Conservation (phyloP, 768 basidiomycete genomes). For the Lentinula guzmanii region DNA sequence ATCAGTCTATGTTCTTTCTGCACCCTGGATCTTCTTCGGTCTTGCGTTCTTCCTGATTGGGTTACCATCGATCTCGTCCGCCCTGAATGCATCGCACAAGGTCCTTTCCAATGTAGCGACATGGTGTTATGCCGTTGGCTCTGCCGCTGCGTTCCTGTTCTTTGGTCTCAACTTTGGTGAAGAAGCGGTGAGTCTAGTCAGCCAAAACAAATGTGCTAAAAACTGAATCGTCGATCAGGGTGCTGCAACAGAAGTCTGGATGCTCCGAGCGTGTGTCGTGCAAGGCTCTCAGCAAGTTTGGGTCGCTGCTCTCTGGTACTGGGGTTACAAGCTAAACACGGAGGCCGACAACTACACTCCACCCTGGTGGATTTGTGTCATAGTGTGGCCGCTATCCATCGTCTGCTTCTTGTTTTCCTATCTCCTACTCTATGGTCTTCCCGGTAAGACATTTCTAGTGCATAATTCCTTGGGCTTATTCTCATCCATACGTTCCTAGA, state of each 20-base stretch:
- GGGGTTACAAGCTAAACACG: conserved; percentile 78
- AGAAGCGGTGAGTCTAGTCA: conserved; percentile 66
- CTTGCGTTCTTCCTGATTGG: conserved; percentile 90
- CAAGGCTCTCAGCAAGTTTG: conserved; percentile 95
- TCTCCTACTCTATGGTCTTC: conserved; percentile 73
- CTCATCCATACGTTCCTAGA: conserved; percentile 33
- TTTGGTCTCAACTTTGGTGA: conserved; percentile 97
- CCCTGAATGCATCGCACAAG: conserved; percentile 55
- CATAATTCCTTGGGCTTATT: neutral
- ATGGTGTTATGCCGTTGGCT: conserved; percentile 91
- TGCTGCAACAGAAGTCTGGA: conserved; percentile 94
- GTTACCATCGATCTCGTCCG: conserved; percentile 65
- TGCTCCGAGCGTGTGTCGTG: conserved; percentile 83
- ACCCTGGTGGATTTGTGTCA: conserved; percentile 61
- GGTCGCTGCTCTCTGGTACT: conserved; percentile 95
- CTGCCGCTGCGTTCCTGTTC: conserved; percentile 88
- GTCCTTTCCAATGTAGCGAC: conserved; percentile 73
- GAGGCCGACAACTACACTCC: conserved; percentile 44
- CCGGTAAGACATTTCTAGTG: conserved; percentile 40
- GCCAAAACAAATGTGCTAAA: neutral
- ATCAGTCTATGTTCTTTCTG: conserved; percentile 79
- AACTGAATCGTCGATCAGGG: conserved; percentile 40
- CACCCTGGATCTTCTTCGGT: conserved; percentile 90
- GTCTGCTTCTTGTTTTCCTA: conserved; percentile 54
- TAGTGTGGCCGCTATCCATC: conserved; percentile 50